Conservation (phyloP, 2,329 filamentous ascomycete genomes). For the Pseudogymnoascus verrucosus region DNA sequence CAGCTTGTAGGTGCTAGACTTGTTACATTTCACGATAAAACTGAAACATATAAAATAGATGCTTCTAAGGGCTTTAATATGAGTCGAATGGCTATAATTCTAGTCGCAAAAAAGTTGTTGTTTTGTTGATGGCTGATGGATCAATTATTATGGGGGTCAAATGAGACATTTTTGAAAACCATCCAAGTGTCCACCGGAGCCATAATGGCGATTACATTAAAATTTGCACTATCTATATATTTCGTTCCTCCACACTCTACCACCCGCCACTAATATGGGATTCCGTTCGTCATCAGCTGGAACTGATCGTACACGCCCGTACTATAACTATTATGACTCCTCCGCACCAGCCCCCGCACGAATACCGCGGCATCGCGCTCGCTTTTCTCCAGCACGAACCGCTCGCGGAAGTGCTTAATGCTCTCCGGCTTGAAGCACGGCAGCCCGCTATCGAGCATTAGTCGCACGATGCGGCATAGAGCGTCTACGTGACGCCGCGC, state of each 20-base stretch:
- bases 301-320: slow-evolving; percentile 97
- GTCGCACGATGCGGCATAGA: slow-evolving; percentile 76
- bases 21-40: neutral
- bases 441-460: slow-evolving; percentile 94
- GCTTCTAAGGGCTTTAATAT: neutral
- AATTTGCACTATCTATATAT: slow-evolving; percentile 1
- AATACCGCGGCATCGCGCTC: slow-evolving; percentile 93
- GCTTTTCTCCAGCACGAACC: slow-evolving; percentile 85
- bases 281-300: slow-evolving; percentile 93
- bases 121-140: neutral
- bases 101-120: neutral
- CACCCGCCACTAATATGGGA: slow-evolving; percentile 56
- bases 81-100: neutral
- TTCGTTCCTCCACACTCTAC: neutral
- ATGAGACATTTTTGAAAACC: neutral
- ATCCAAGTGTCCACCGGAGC: neutral
- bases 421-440: slow-evolving; percentile 98
- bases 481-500: slow-evolving; percentile 80
- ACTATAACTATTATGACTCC: slow-evolving; percentile 82
- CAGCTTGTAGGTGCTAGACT: neutral
- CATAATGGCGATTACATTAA: neutral
- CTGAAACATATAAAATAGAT: neutral
- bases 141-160: neutral
- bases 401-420: slow-evolving; percentile 81
- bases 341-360: slow-evolving; percentile 81